phyloP scores from a whole-genome alignment of 2,329 filamentous ascomycete genomes.

The Pseudogymnoascus sp. region DNA sequence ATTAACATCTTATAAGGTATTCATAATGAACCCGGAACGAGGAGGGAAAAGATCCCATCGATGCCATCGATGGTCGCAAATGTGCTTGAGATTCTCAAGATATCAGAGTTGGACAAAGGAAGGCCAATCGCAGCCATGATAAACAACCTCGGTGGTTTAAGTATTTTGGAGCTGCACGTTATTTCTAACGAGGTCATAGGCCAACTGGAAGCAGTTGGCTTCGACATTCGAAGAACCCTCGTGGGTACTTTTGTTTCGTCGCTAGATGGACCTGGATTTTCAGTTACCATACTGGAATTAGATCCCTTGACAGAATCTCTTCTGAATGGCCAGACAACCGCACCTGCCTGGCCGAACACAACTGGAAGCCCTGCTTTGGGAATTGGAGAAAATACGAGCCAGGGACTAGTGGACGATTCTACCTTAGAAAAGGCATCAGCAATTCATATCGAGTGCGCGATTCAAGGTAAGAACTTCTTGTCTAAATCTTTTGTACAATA shows the following conservation, averaged over 20 bases:
- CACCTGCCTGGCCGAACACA: conserved; percentile 40
- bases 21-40: conserved; percentile 38
- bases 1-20: conserved; percentile 15
- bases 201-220: conserved; percentile 24
- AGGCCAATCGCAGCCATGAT: conserved; percentile 18
- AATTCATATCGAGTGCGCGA: not conserved
- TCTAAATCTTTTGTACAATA: not conserved
- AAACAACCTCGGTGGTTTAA: conserved; percentile 10
- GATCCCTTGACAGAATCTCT: conserved; percentile 30
- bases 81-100: not conserved
- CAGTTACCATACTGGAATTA: conserved; percentile 45
- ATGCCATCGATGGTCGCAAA: not conserved
- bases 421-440: not conserved
- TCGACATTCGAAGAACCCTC: conserved; percentile 31
- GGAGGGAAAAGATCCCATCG: not conserved
- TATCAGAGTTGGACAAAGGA: not conserved
- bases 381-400: not conserved
- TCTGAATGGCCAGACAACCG: conserved; percentile 41
- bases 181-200: conserved; percentile 34
- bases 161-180: conserved; percentile 36
- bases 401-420: not conserved
- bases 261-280: conserved; percentile 47
- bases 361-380: not conserved
- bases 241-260: conserved; percentile 42
- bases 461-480: not conserved